These are phyloP conservation scores for Nitzschia palea DNA, from an alignment of 108 stramenopile genomes.

Conservation along the genomic window DNA sequence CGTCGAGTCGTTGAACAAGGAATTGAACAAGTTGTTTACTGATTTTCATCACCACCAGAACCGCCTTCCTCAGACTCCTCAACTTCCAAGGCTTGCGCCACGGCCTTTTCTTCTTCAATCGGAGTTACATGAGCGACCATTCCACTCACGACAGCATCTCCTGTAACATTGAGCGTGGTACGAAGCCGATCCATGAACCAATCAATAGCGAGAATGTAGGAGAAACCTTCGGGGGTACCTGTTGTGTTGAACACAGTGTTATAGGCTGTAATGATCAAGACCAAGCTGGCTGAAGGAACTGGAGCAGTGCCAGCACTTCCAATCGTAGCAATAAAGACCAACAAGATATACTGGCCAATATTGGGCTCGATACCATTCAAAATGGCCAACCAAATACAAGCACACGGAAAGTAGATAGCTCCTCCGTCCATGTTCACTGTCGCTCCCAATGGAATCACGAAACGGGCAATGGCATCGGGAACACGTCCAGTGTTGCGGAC, in stretches of 20 bases:
- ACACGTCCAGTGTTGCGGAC: slow-evolving; percentile 31
- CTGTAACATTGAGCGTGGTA: slow-evolving; percentile 23
- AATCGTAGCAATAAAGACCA: slow-evolving; percentile 24
- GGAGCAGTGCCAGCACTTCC: slow-evolving; percentile 43
- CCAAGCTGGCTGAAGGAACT: slow-evolving; percentile 26
- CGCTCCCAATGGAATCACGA: slow-evolving; percentile 44
- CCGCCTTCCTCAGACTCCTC: background rate
- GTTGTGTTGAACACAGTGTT: slow-evolving; percentile 26
- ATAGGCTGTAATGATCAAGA: slow-evolving; percentile 25
- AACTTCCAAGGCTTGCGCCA: background rate
- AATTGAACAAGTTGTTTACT: background rate
- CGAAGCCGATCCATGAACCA: slow-evolving; percentile 31
- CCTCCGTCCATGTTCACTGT: slow-evolving; percentile 48
- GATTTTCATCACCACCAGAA: background rate
- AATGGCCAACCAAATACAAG: slow-evolving; percentile 38
- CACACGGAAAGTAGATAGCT: slow-evolving; percentile 28
- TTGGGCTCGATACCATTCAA: slow-evolving; percentile 37
- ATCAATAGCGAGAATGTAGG: slow-evolving; percentile 32
- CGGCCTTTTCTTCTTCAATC: background rate
- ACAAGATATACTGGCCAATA: slow-evolving; percentile 25
- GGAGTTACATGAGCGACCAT: slow-evolving; percentile 14
- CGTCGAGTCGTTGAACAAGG: too few species aligned
- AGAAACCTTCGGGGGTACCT: slow-evolving; percentile 25
- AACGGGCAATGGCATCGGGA: slow-evolving; percentile 33
- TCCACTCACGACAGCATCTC: slow-evolving; percentile 24